These are phyloP conservation scores for Tuber brumale DNA, from an alignment of 495 filamentous ascomycete species.

Conservation along the genomic window DNA sequence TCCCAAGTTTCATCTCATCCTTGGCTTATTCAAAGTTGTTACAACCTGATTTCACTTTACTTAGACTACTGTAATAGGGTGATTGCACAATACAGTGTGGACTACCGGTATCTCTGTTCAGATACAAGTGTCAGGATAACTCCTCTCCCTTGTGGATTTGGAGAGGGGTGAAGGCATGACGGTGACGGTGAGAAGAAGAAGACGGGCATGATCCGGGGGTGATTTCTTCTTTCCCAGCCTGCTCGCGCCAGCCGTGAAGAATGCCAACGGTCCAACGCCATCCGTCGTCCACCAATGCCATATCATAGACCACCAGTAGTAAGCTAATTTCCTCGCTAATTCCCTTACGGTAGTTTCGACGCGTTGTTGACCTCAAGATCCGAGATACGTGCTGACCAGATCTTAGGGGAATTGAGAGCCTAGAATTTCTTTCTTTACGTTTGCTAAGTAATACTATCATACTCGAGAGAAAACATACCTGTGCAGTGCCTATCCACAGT, in stretches of 20 bases:
- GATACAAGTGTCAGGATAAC: background rate
- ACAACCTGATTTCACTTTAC: background rate
- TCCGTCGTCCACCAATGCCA: background rate
- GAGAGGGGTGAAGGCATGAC: background rate
- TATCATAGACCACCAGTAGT: no score
- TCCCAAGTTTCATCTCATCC: background rate
- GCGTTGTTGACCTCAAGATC: background rate
- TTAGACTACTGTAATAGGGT: no score
- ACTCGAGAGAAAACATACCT: background rate
- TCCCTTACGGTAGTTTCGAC: background rate
- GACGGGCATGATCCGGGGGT: slow-evolving; percentile 19
- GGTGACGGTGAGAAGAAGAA: background rate
- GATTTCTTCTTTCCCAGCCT: background rate
- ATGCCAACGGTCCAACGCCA: background rate
- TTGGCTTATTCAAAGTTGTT: background rate
- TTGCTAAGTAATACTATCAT: slow-evolving; percentile 30
- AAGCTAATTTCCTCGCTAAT: background rate
- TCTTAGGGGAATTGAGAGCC: slow-evolving; percentile 12
- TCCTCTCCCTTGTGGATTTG: background rate
- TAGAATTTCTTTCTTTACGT: slow-evolving; percentile 11
- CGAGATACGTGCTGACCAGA: background rate
- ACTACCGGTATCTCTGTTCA: background rate
- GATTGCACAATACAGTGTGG: background rate
- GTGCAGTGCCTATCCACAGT: background rate
- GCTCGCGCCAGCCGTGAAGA: background rate